Base-by-base conservation (phyloP, 805 yeast genomes). In the Metschnikowia similis region DNA sequence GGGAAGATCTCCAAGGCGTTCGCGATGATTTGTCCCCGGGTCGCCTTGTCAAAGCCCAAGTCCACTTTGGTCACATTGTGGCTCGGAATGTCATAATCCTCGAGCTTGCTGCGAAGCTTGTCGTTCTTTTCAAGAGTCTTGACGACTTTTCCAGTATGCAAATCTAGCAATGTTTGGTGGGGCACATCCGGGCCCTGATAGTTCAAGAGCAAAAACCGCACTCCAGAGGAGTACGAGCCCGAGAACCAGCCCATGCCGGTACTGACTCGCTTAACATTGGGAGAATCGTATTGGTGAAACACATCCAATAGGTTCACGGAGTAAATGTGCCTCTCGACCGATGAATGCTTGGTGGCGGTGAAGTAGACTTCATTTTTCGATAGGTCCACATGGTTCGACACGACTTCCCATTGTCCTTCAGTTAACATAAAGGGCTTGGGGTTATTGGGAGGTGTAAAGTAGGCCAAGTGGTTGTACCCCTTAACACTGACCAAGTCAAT, bases 361-460 rank as follows among this genome's bases (percentile, higher is more conserved):
- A 83, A 94, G 58, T 77, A 84, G 2, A 87, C 66, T 6, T 66
- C 63, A 48, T 79, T 71, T 3, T 65, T 66, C n/a, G 66, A 73
- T 36, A 65, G 58, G 41, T 56, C 78, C 28, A 80, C 86, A 35
- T 52, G 54, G 34, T 47, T 52, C 9, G 49, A 21, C 13, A 57
- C 37, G n/a, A 94, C 96, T 66, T 94, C 99, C 96, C 96, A 94
- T 0, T 77, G 68, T 6, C 99, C 99, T 1, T 57, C 50, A 6
- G 96, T 75, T 21, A 85, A 64, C 5, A 84, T 65, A 27, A 76
- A 72, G 1, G 82, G 82, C 3, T 64, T 60, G 0, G 67, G 58
- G 32, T 76, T 62, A 5, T 66, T 60, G 2, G 89, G 81, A 5
- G 96, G 94, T 2, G 87, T 72, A 63, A 82, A 94, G 66, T 86